phyloP scores from a whole-genome alignment of 257 asterid species.

The Salvia hispanica region DNA sequence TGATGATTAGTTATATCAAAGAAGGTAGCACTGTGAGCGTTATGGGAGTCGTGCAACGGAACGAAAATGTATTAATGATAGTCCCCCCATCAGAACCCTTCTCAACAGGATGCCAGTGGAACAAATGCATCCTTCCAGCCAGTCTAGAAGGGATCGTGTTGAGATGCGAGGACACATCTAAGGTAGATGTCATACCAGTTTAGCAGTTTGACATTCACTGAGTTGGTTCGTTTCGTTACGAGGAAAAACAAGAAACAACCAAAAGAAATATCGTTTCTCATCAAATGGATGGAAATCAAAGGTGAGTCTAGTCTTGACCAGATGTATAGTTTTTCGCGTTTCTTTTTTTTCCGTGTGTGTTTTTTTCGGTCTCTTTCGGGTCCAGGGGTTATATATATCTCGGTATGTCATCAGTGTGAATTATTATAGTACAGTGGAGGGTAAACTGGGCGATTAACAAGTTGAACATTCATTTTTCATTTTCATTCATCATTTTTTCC shows the following conservation, averaged over 20 bases:
- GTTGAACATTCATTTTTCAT: conserved; percentile 35
- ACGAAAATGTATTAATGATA: conserved; percentile 67
- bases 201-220: conserved; percentile 25
- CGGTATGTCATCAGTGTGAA: conserved; percentile 42
- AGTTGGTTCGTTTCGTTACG: conserved; percentile 6
- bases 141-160: conserved; percentile 66
- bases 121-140: conserved; percentile 68
- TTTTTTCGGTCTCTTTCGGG: conserved; percentile 26
- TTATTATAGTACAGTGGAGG: conserved; percentile 39
- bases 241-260: conserved; percentile 8
- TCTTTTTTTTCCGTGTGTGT: conserved; percentile 35
- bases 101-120: conserved; percentile 71
- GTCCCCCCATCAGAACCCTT: conserved; percentile 69
- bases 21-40: conserved; percentile 76
- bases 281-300: conserved; percentile 20
- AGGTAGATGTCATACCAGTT: conserved; percentile 65
- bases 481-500: conserved; percentile 15
- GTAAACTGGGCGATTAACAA: conserved; percentile 34
- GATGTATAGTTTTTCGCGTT: no score
- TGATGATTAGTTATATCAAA: conserved; percentile 49
- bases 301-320: conserved; percentile 32
- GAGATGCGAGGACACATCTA: conserved; percentile 67
- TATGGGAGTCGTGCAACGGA: conserved; percentile 74
- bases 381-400: conserved; percentile 27
- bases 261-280: conserved; percentile 26